Evolutionary conservation across 2,329 filamentous ascomycete genomes (phyloP).

Genomic region (Sclerotinia spermophila): DNA sequence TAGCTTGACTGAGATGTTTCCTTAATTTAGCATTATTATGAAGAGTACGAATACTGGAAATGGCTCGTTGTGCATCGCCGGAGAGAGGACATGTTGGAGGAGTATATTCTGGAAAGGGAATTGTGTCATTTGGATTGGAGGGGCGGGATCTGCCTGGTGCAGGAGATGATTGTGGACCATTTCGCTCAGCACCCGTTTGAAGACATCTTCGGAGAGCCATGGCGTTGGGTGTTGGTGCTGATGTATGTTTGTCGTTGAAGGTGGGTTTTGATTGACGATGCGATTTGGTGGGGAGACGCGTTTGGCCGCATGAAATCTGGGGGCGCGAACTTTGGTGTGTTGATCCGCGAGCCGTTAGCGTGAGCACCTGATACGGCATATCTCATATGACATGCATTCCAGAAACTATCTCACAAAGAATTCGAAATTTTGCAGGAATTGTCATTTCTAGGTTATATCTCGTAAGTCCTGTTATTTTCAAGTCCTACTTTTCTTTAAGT

Average conservation of each 20-base stretch:
- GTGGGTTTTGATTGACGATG: not conserved
- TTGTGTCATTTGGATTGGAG: conserved; percentile 21
- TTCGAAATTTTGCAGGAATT: not conserved
- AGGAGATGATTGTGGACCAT: conserved; percentile 25
- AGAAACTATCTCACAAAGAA: not conserved
- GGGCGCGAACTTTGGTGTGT: conserved; percentile 1
- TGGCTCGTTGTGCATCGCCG: conserved; percentile 42
- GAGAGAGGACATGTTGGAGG: conserved; percentile 51
- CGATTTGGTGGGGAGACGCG: conserved; percentile 9
- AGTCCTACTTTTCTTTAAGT: not conserved
- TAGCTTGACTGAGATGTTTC: conserved; percentile 46
- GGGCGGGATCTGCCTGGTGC: conserved; percentile 21
- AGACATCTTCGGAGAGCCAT: conserved; percentile 30
- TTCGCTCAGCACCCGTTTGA: conserved; percentile 22
- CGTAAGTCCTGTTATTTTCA: not conserved
- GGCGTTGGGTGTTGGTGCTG: not conserved
- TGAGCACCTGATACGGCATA: not conserved
- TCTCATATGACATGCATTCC: not conserved
- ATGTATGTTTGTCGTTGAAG: not conserved
- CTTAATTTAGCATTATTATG: conserved; percentile 45
- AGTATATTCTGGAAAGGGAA: conserved; percentile 49
- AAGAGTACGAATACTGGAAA: conserved; percentile 44
- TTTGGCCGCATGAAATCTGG: not conserved
- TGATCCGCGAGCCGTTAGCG: not conserved
- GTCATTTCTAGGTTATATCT: not conserved